A percentile compares a stretch with the other conserved stretches of the same genome.
Evolutionary conservation across 2,329 filamentous ascomycete species (phyloP).

Genomic region (Phialophora expanda): DNA sequence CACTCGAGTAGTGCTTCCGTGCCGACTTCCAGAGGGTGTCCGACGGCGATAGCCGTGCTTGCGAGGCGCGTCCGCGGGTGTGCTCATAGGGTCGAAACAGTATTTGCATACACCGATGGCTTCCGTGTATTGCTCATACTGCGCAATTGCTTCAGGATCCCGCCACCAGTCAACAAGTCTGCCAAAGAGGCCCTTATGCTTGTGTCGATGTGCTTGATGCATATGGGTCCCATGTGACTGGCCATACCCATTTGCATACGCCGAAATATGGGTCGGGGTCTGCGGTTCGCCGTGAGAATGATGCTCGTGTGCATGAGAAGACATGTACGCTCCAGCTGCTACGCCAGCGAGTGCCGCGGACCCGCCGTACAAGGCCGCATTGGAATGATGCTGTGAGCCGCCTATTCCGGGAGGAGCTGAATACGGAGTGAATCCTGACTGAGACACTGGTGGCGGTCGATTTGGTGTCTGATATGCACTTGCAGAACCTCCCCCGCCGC

Average conservation of each 20-base stretch:
- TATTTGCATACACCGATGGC: slow-evolving; percentile 69
- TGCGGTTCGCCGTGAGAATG: slow-evolving; percentile 45
- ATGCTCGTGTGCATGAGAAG: slow-evolving; percentile 46
- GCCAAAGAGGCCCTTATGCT: slow-evolving; percentile 61
- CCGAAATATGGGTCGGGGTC: slow-evolving; percentile 29
- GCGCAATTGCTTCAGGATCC: slow-evolving; percentile 67
- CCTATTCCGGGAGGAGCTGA: slow-evolving; percentile 24
- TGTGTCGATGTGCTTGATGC: slow-evolving; percentile 48
- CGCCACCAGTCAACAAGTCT: slow-evolving; percentile 66
- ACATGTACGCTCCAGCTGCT: slow-evolving; percentile 49
- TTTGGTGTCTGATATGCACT: slow-evolving; percentile 26
- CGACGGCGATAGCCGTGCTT: slow-evolving; percentile 59
- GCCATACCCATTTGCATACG: neutral
- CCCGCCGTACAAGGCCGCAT: slow-evolving; percentile 43
- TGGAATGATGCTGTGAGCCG: slow-evolving; percentile 35
- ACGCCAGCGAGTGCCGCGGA: slow-evolving; percentile 48
- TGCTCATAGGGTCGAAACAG: slow-evolving; percentile 67
- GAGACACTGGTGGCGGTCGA: slow-evolving; percentile 29
- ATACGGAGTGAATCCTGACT: slow-evolving; percentile 40
- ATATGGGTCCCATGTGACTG: slow-evolving; percentile 20
- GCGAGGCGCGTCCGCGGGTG: slow-evolving; percentile 62
- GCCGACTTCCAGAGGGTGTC: slow-evolving; percentile 41
- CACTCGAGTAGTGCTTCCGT: slow-evolving; percentile 54
- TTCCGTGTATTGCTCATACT: slow-evolving; percentile 71
- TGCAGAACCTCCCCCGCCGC: slow-evolving; percentile 2